These are phyloP conservation scores for Agrocybe chaxingu DNA, from an alignment of 768 basidiomycete genomes.

Conservation along the genomic window DNA sequence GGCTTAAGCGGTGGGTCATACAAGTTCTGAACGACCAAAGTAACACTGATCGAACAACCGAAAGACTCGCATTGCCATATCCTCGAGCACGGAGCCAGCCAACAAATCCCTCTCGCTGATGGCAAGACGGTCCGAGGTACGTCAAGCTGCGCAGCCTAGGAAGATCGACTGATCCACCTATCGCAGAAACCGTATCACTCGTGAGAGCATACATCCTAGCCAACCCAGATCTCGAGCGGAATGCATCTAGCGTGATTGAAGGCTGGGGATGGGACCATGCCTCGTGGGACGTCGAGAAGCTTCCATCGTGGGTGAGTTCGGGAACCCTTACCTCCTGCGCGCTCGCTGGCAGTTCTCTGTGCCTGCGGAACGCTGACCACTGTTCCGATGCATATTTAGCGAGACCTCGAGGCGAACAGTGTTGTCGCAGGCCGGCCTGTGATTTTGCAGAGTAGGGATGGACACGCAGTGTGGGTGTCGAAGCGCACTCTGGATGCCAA, in stretches of 20 bases:
- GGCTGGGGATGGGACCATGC: conserved; percentile 95
- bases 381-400: conserved; percentile 33
- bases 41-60: not conserved
- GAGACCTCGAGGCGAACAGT: conserved; percentile 68
- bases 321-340: conserved; percentile 15
- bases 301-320: conserved; percentile 11
- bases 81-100: conserved; percentile 71
- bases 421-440: conserved; percentile 66
- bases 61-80: conserved; percentile 78
- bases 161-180: not conserved
- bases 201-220: conserved; percentile 60
- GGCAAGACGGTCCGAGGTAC: conserved; percentile 55
- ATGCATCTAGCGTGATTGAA: conserved; percentile 60
- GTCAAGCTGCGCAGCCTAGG: not conserved
- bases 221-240: conserved; percentile 48
- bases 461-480: conserved; percentile 88
- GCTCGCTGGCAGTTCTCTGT: conserved; percentile 51
- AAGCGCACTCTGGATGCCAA: conserved; percentile 53
- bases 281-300: conserved; percentile 39
- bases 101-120: conserved; percentile 61
- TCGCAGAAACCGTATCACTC: conserved; percentile 56
- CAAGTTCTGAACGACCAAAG: not conserved
- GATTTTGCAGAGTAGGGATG: conserved; percentile 83
- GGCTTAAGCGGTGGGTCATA: conserved; percentile 61
- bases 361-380: not conserved